phyloP scores from a whole-genome alignment of 2,329 filamentous ascomycete genomes.

The Pseudogymnoascus sp. region DNA sequence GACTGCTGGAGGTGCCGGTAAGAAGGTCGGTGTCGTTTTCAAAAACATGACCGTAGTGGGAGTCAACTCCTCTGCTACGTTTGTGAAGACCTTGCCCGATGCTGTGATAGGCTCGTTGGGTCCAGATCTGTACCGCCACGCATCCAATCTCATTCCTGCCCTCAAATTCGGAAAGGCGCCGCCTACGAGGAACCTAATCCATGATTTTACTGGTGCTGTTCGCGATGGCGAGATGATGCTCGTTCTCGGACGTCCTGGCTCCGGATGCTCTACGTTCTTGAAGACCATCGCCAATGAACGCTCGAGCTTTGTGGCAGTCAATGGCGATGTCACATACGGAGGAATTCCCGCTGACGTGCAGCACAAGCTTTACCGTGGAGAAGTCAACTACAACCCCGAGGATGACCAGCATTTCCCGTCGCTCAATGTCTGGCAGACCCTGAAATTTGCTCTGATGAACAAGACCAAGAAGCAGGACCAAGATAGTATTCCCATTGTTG shows the following conservation, averaged over 20 bases:
- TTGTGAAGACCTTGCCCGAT: slow-evolving; percentile 64
- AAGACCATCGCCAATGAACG: slow-evolving; percentile 67
- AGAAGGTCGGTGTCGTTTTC: slow-evolving; percentile 71
- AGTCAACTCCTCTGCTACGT: slow-evolving; percentile 54
- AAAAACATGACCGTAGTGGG: slow-evolving; percentile 70
- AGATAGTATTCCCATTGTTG: slow-evolving; percentile 57
- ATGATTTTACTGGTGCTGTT: slow-evolving; percentile 60
- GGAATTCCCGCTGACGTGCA: slow-evolving; percentile 61
- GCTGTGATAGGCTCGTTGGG: slow-evolving; percentile 72
- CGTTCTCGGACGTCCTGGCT: slow-evolving; percentile 62
- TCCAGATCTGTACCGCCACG: slow-evolving; percentile 62
- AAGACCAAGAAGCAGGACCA: slow-evolving; percentile 62
- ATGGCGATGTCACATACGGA: slow-evolving; percentile 63
- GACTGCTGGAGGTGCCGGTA: slow-evolving; percentile 53
- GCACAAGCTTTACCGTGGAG: slow-evolving; percentile 59
- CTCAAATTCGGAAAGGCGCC: slow-evolving; percentile 19
- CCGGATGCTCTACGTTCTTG: slow-evolving; percentile 68
- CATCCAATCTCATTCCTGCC: slow-evolving; percentile 30
- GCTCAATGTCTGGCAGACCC: slow-evolving; percentile 68
- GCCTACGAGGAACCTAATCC: slow-evolving; percentile 39
- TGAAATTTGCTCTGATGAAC: slow-evolving; percentile 65
- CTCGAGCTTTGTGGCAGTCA: slow-evolving; percentile 53
- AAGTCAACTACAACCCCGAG: slow-evolving; percentile 71
- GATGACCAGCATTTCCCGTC: slow-evolving; percentile 68
- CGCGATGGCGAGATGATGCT: slow-evolving; percentile 65